Base-by-base conservation (phyloP, 495 filamentous ascomycete species). In the Friedmanniomyces simplex region DNA sequence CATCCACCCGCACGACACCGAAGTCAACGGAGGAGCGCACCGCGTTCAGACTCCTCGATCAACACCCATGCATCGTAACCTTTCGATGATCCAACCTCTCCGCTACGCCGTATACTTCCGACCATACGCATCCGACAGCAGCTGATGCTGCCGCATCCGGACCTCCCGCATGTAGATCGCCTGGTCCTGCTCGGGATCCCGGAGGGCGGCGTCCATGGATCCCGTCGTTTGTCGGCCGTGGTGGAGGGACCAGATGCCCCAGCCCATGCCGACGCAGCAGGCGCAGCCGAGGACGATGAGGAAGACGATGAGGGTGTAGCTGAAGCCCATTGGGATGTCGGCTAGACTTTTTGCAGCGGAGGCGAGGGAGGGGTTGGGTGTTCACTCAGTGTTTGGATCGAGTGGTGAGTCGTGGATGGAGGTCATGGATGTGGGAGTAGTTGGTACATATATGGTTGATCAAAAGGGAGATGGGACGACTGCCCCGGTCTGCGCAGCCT, bases 111-210 rank as follows among this genome's bases (percentile, higher is more conserved):
- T 49, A 25, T 52, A 52, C 49, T 20, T 43, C 39, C 14, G 14
- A 20, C 49, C 49, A n/a, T 52, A 52, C 26, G 30, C 25, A 20
- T 36, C 10, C 16, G 25, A 5, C 11, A 52, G 6, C 12, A 32
- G 1, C 18, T 52, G 26, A 20, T 52, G 49, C 12, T 52, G 25
- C 30, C 49, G 25, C 16, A 52, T 5, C 26, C 49, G 3, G 26
- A 52, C 49, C 30, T 52, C 49, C 49, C 49, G 49, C 49, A 52
- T 52, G 26, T 52, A 52, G 4, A 52, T 25, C 18, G 49, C 49
- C 18, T 52, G 49, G 49, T 36, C 30, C 30, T 52, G 49, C 20
- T 49, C 46, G 7, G 46, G 20, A 24, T 24, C 25, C 4, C 21
- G 46, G 12, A 49, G 18, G 7, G 46, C 18, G 21, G 12, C 46